Conservation (phyloP, 208 protist species). For the Leishmania aethiopica region DNA sequence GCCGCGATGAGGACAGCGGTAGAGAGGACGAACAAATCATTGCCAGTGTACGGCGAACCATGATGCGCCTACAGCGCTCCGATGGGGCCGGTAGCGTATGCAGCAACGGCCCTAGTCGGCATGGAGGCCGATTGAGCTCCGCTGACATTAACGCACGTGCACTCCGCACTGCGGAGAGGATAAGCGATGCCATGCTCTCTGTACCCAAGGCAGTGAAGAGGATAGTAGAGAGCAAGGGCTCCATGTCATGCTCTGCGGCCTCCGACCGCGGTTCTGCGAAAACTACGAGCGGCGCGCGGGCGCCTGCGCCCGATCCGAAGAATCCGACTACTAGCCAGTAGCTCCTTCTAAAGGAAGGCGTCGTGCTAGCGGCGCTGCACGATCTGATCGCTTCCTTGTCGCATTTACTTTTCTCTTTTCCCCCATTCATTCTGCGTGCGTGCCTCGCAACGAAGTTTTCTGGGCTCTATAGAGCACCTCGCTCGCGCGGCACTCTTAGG, state of each 20-base stretch:
- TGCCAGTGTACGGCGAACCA: background rate
- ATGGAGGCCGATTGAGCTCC: background rate
- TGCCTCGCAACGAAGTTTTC: background rate
- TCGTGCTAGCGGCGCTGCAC: background rate
- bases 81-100: background rate
- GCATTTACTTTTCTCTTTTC: background rate
- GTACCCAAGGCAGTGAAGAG: background rate
- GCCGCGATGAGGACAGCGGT: constrained; percentile 7
- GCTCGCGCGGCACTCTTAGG: background rate
- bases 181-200: background rate
- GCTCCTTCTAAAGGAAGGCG: background rate
- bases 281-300: no score
- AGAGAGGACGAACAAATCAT: constrained; percentile 14
- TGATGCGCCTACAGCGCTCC: constrained; percentile 1
- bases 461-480: background rate
- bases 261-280: background rate
- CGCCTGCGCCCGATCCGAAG: background rate
- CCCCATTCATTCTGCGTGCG: background rate
- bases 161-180: background rate
- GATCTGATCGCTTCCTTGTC: background rate
- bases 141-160: background rate
- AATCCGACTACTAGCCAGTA: background rate
- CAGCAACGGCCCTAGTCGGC: background rate
- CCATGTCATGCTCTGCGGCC: background rate
- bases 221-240: background rate